Evolutionary conservation across 345 rosid species (phyloP), one percentile per base, ranked within the genome.

Genomic region (Linum usitatissimum): DNA sequence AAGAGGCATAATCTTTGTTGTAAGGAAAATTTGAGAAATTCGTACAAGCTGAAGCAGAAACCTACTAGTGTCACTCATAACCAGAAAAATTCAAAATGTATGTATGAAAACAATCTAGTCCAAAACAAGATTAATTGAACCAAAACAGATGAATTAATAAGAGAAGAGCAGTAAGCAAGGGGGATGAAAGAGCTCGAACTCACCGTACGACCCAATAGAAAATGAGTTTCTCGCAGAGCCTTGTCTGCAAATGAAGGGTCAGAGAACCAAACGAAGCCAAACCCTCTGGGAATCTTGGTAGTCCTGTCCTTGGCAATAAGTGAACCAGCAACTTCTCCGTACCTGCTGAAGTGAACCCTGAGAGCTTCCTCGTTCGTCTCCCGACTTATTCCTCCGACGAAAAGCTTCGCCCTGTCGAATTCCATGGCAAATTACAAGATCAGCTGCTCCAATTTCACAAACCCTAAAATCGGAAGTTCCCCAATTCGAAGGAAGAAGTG

Each of bases 201-300:
- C 53, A 91, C 96, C 78, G 76, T 63, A 73, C 84, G 83, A 56
- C 94, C 97, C 2, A 73, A 77, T n/a, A 91, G 83, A 45, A 76
- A 64, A 66, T 88, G 97, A 60, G 73, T 65, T 18, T 72, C 87
- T 58, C 62, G 60, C 55, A 88, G 86, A 18, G 96, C 96, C 38
- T 68, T 75, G 19, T 68, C 80, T 17, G 81, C 92, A 13, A 76
- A 75, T 53, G 63, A 65, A 40, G 77, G 65, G 63, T 85, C 83
- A 6, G 80, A 75, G 65, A 86, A 85, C 67, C 75, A 75, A 67
- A 91, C 89, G 73, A 88, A 91, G 2, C 83, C 98, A 76, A 85
- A 84, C 0, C 93, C 84, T 68, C 87, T 83, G 0, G 95, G 71
- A 14, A 14, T 62, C 55, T 76, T 65, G 49, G 88, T 73, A 56